These are phyloP conservation scores for Eimeria brunetti DNA, from an alignment of 169 alveolate species.

Conservation along the genomic window DNA sequence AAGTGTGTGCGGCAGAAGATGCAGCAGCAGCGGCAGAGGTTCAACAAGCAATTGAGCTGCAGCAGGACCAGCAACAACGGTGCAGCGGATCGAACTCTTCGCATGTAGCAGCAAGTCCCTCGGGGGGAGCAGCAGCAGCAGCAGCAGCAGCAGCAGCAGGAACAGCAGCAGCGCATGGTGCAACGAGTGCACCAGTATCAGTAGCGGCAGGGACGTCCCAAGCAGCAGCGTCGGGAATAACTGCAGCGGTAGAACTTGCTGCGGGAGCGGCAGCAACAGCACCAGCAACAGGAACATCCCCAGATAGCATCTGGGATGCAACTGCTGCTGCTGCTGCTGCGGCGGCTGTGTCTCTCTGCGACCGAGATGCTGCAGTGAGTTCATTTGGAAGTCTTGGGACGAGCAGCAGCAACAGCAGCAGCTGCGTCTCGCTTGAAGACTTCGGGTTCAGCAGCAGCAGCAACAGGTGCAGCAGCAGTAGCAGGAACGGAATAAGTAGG, in stretches of 20 bases:
- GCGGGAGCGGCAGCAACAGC: neutral
- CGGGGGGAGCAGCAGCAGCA: too few relatives aligned
- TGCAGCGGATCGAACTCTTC: too few relatives aligned
- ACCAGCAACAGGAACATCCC: neutral
- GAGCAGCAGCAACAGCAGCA: constrained; percentile 46
- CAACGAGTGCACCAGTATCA: neutral
- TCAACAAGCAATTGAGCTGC: neutral
- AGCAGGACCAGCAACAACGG: neutral
- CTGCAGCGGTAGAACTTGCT: neutral
- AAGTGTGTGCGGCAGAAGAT: neutral
- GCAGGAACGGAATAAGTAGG: neutral
- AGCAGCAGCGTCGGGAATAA: neutral
- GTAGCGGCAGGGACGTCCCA: neutral
- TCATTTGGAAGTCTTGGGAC: neutral
- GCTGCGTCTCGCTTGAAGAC: neutral
- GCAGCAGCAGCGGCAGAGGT: neutral
- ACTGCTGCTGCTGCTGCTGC: constrained; percentile 50
- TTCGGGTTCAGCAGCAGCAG: constrained; percentile 24
- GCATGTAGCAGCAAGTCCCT: too few relatives aligned
- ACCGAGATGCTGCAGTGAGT: constrained; percentile 1
- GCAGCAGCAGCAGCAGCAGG: neutral
- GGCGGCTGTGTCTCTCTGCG: constrained; percentile 22
- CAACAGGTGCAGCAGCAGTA: neutral
- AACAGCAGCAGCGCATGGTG: neutral
- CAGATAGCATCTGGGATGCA: neutral